Evolutionary conservation across 1,284 basidiomycete species (phyloP), one percentile per base, ranked within the genome.

Genomic region (Trichosporon inkin): DNA sequence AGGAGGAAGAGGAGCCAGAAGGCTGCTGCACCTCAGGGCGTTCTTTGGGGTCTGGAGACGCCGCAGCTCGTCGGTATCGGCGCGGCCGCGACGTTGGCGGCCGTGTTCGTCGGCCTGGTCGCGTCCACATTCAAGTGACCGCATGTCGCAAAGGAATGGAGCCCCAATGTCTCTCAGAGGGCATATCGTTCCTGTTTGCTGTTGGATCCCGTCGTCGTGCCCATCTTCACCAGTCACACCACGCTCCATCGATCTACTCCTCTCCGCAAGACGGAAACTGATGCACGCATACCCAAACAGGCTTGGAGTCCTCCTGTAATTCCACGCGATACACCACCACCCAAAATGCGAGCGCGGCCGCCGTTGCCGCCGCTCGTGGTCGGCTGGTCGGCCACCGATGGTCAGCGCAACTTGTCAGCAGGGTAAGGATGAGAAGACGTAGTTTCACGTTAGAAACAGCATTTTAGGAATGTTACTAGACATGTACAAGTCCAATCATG

Each of bases 31-130:
- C 6, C 16, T 44, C 40, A 32, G 28, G 28, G 28, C 28, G 28
- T 32, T 32, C 35, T 56, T 5, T 47, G 53, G 37, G 58, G 63
- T 35, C 14, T 64, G 19, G 34, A 56, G 11, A 47, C 55, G 2
- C 63, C 69, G 6, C 58, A 67, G 37, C 53, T 74, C 22, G 35
- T 77, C 6, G 74, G 68, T 7, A 64, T 63, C 11, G 68, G 68
- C 11, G 67, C 70, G 1, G 63, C 75, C 6, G 63, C 72, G 1
- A 75, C 67, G 7, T 67, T 77, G 11, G 68, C 68, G 14, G 76
- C 74, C 4, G 72, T 76, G n/a, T 71, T 78, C 28, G 68, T 70
- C 47, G 76, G 74, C 17, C 66, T 79, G 58, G 73, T 79, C 20
- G 70, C 66, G 62, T 70, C 67, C 24, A 74, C 72, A 6, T 71